These are phyloP conservation scores for Cicer judaicum DNA, from an alignment of 306 rosid genomes.

Conservation along the genomic window DNA sequence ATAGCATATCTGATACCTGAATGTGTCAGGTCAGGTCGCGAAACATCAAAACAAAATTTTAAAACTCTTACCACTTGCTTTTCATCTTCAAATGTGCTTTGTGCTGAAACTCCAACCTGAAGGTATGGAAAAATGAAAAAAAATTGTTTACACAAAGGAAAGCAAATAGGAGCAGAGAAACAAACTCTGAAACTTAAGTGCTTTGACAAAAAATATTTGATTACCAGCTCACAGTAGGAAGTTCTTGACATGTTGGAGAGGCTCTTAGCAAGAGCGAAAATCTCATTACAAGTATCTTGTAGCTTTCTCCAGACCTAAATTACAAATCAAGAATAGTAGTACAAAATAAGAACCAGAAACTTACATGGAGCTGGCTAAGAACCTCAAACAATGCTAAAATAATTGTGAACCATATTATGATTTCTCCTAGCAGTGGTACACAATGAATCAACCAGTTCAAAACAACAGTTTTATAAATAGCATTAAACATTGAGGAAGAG, in stretches of 20 bases:
- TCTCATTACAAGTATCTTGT: conserved; percentile 61
- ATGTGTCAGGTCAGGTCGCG: background rate
- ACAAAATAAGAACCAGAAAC: conserved; percentile 32
- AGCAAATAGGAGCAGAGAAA: conserved; percentile 17
- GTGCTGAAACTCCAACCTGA: conserved; percentile 61
- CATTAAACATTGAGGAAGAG: conserved; percentile 29
- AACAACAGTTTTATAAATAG: conserved; percentile 28
- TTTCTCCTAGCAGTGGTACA: conserved; percentile 28
- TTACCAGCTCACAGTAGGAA: conserved; percentile 73
- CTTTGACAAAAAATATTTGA: conserved; percentile 17
- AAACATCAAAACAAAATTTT: conserved; percentile 9
- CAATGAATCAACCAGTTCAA: conserved; percentile 26
- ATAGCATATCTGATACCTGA: background rate
- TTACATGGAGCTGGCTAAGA: conserved; percentile 9
- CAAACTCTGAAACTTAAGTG: conserved; percentile 18
- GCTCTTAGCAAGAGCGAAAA: conserved; percentile 72
- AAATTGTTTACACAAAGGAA: conserved; percentile 35
- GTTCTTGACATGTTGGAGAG: conserved; percentile 73
- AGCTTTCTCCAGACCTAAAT: conserved; percentile 83
- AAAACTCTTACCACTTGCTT: conserved; percentile 59
- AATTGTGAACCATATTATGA: background rate
- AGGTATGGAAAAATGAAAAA: conserved; percentile 28
- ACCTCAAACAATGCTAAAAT: conserved; percentile 29
- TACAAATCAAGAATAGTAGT: conserved; percentile 35
- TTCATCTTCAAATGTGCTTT: conserved; percentile 54